Evolutionary conservation across 805 yeast species (phyloP).

Genomic region (Yarrowia sp.): DNA sequence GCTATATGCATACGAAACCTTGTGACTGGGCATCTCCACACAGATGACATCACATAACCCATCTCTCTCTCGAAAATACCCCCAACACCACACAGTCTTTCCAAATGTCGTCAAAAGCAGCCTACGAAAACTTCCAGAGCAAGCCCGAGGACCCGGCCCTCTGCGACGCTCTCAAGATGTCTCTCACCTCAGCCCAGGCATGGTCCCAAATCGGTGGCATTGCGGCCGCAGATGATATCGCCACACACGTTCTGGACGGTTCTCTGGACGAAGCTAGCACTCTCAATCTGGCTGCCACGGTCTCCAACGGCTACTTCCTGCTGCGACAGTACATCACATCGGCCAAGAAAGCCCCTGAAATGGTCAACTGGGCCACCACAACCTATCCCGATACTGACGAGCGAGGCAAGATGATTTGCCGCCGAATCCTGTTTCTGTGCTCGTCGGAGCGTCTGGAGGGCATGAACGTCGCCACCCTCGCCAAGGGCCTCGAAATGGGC

Average conservation of each 20-base stretch:
- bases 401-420: conserved; percentile 4
- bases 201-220: conserved; percentile 19
- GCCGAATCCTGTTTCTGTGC: conserved; percentile 11
- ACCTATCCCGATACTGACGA: neutral
- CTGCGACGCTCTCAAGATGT: conserved; percentile 5
- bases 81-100: neutral
- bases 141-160: neutral
- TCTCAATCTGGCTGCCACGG: conserved; percentile 9
- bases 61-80: neutral
- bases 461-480: neutral
- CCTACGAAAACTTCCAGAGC: neutral
- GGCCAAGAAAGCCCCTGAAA: neutral
- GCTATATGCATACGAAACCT: neutral
- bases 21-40: neutral
- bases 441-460: neutral
- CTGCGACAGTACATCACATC: neutral
- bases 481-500: neutral
- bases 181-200: neutral
- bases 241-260: neutral
- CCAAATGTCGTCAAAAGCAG: neutral
- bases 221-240: neutral
- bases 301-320: conserved; percentile 12
- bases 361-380: conserved; percentile 9
- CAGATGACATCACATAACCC: neutral
- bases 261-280: neutral